Base-by-base conservation (phyloP, 2,329 filamentous ascomycete species). In the Colletotrichum chlorophyti region DNA sequence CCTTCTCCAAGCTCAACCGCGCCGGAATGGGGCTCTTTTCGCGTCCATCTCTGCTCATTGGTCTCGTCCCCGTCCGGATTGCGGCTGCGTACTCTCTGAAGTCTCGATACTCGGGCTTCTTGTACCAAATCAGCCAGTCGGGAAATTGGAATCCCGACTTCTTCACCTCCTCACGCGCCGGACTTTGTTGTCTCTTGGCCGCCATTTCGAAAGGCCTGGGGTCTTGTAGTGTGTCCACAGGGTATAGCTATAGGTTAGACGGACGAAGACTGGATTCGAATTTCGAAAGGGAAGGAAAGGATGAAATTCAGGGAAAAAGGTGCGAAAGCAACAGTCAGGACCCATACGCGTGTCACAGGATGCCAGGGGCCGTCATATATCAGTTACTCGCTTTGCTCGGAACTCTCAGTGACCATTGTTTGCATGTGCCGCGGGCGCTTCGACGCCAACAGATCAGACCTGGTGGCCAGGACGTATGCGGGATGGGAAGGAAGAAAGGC, bases 91-190 rank as follows among this genome's bases (percentile, higher is more conserved):
- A 80, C 59, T 79, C 72, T 38, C 72, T 76, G 65, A 80, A 76
- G 60, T 81, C 77, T 21, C 77, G 70, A 64, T 79, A 80, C 55
- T 79, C 77, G 3, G 78, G 78, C 64, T 78, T 80, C 69, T 78
- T 79, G 66, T 81, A 81, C 78, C 78, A 80, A 41, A 65, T 58
- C 60, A 78, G 63, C 75, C 76, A 80, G 17, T 64, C 47, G 4
- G 65, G 69, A 14, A 69, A 48, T 32, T 48, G 32, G 54, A 66
- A 6, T n/a, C 10, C 35, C n/a, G 7, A 6, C 10, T 11, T 47
- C 27, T 50, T 32, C 15, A 45, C 55, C 34, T 47, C 46, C 4
- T 49, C 34, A 15, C 19, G 17, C 15, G 21, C 32, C 17, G 4
- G n/a, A 6, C 50, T 38, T 12, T 37, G 41, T 29, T 41, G 21